Evolutionary conservation across 345 rosid species (phyloP), one percentile per base, ranked within the genome.

Genomic region (Sapria himalayana): DNA sequence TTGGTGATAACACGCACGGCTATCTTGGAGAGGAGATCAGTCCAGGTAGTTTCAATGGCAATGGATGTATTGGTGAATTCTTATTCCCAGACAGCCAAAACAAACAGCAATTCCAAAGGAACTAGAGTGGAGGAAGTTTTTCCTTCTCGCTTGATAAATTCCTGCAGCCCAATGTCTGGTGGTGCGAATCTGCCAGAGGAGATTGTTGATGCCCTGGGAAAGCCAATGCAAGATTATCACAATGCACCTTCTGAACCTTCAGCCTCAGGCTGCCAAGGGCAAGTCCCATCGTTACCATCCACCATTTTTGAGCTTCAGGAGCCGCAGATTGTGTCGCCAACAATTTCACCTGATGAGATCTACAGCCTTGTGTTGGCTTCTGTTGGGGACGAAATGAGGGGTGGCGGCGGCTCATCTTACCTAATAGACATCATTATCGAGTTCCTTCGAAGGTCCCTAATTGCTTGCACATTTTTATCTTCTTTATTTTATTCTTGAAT

Each of bases 271-370:
- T 64, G 71, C 5, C 82, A 74, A 55, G 86, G 74, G 20, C 54
- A 43, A 45, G 52, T 61, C 29, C 50, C 62, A 46, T 52, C 70
- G 38, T 44, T 49, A 18, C 62, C 40, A 57, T 49, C 44, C 50
- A 65, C 52, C 55, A 42, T 47, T 38, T 50, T 66, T 23, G 85
- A 70, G 59, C 61, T 39, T 71, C 96, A 61, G 48, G 89, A 74
- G 38, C 55, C 73, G 29, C 92, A 77, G 43, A 70, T 80, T 46
- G 46, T 67, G 20, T 75, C 96, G 17, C 68, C 99, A 42, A 78
- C 72, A 21, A 71, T 91, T 59, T 80, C 99, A 54, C 89, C 96
- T 14, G 82, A 80, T 66, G 99, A 84, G 70, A 64, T 91, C 74
- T 84, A 75, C 57, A 71, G 58, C 58, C 70, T 62, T 52, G 78